A percentile compares a stretch with the other conserved stretches of the same genome.
These are phyloP conservation scores for Filobasidium wieringae DNA, from an alignment of 768 basidiomycete genomes.

Conservation along the genomic window DNA sequence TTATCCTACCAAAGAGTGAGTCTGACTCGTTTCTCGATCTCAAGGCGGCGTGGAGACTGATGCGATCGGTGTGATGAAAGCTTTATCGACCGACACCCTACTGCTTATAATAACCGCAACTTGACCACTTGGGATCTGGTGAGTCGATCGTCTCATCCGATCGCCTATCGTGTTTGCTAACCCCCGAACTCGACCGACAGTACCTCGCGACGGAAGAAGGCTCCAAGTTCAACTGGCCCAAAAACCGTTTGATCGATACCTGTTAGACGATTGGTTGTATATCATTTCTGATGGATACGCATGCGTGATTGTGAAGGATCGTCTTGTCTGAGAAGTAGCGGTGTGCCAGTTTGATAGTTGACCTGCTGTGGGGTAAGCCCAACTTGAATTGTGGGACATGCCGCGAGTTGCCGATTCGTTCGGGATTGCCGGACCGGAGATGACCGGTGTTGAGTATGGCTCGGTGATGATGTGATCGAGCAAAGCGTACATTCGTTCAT, in stretches of 20 bases:
- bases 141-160: not conserved
- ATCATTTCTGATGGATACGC: no score
- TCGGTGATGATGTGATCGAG: no score
- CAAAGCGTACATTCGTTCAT: no score
- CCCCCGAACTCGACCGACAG: not conserved
- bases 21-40: not conserved
- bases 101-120: conserved; percentile 66
- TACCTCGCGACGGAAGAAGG: not conserved
- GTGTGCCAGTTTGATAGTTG: no score
- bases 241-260: not conserved
- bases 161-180: not conserved
- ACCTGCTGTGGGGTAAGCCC: no score
- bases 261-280: no score
- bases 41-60: not conserved
- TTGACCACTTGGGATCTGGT: conserved; percentile 60
- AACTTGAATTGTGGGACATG: no score
- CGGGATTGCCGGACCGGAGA: no score
- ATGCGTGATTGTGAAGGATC: no score
- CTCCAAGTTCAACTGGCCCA: not conserved
- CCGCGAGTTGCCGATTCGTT: no score
- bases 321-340: no score
- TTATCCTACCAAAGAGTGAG: conserved; percentile 56
- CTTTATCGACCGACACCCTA: conserved; percentile 49
- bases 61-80: not conserved
- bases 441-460: no score